Percentiles rank a stretch among this genome's conserved stretches.
These are phyloP conservation scores for Starmerella riodocensis DNA, from an alignment of 805 yeast genomes.

Conservation along the genomic window DNA sequence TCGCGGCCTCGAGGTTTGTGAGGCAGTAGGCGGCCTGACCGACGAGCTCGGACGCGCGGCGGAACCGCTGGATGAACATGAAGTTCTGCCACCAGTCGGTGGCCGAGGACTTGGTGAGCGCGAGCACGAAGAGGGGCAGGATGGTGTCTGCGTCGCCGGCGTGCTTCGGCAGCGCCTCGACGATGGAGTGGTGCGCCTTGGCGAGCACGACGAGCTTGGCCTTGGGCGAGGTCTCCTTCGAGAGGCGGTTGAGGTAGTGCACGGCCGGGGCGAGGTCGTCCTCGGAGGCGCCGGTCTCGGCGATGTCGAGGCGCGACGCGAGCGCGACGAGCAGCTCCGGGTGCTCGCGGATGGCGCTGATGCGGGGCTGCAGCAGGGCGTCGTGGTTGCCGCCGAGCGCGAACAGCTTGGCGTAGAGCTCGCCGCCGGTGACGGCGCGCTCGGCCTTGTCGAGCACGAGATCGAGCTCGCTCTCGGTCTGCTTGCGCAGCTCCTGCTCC, in stretches of 20 bases:
- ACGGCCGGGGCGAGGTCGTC: slow-evolving; percentile 9
- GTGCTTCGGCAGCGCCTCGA: slow-evolving; percentile 21
- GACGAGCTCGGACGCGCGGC: slow-evolving; percentile 25
- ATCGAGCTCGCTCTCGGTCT: slow-evolving; percentile 21
- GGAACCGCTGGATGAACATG: slow-evolving; percentile 30
- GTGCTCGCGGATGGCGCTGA: slow-evolving; percentile 10
- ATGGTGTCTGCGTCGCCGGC: slow-evolving; percentile 29
- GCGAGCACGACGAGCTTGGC: slow-evolving; percentile 27
- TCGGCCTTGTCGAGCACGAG: slow-evolving; percentile 29
- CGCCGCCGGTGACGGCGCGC: slow-evolving; percentile 26
- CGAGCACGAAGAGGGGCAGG: slow-evolving; percentile 30
- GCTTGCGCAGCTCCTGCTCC: slow-evolving; percentile 27
- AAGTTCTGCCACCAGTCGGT: slow-evolving; percentile 29
- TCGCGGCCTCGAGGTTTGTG: slow-evolving; percentile 34
- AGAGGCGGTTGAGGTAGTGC: slow-evolving; percentile 17
- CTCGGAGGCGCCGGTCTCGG: not conserved
- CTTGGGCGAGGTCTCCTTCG: slow-evolving; percentile 26
- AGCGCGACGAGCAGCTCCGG: slow-evolving; percentile 8
- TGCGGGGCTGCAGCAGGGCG: slow-evolving; percentile 19
- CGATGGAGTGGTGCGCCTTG: slow-evolving; percentile 29
- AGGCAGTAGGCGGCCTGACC: slow-evolving; percentile 33
- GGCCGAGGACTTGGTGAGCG: slow-evolving; percentile 25
- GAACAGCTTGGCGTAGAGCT: slow-evolving; percentile 29
- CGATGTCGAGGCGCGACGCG: slow-evolving; percentile 7
- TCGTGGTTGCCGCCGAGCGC: slow-evolving; percentile 16